Evolutionary conservation across 2,329 filamentous ascomycete species (phyloP).

Genomic region (Diaporthe australafricana): DNA sequence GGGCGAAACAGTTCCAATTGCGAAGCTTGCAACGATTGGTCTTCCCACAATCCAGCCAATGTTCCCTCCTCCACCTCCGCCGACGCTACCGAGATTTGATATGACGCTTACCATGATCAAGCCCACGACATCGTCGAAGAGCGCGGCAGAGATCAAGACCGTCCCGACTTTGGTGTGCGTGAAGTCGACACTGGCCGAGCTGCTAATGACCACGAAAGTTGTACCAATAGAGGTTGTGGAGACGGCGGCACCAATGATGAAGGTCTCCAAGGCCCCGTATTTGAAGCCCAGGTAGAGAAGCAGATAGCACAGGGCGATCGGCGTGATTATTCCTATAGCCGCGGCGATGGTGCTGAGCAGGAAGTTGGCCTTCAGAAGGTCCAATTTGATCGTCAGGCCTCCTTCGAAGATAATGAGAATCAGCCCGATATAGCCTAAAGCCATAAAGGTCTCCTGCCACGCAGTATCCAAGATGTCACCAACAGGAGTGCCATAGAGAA

Average conservation of each 20-base stretch:
- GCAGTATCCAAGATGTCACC: slow-evolving; percentile 54
- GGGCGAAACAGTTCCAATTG: slow-evolving; percentile 49
- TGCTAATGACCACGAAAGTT: slow-evolving; percentile 47
- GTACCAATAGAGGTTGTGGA: slow-evolving; percentile 33
- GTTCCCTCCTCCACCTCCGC: slow-evolving; percentile 40
- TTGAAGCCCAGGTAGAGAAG: slow-evolving; percentile 56
- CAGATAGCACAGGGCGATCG: slow-evolving; percentile 57
- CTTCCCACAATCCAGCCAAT: slow-evolving; percentile 52
- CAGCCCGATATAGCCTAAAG: slow-evolving; percentile 59
- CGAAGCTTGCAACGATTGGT: slow-evolving; percentile 51
- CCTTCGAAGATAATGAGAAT: slow-evolving; percentile 64
- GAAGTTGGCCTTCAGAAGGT: slow-evolving; percentile 58
- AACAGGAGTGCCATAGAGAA: slow-evolving; percentile 58
- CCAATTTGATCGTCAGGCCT: slow-evolving; percentile 57
- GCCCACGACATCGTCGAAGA: slow-evolving; percentile 59
- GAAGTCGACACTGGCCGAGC: slow-evolving; percentile 50
- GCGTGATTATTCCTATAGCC: slow-evolving; percentile 56
- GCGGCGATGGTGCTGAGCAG: slow-evolving; percentile 54
- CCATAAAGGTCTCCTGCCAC: slow-evolving; percentile 59
- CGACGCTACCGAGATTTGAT: slow-evolving; percentile 40
- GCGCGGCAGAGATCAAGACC: slow-evolving; percentile 57
- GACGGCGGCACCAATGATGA: slow-evolving; percentile 32
- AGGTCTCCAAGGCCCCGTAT: slow-evolving; percentile 45
- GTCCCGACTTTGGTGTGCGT: slow-evolving; percentile 56
- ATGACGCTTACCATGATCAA: slow-evolving; percentile 53